phyloP scores from a whole-genome alignment of 2,329 filamentous ascomycete species.

The Talaromyces atroroseus region DNA sequence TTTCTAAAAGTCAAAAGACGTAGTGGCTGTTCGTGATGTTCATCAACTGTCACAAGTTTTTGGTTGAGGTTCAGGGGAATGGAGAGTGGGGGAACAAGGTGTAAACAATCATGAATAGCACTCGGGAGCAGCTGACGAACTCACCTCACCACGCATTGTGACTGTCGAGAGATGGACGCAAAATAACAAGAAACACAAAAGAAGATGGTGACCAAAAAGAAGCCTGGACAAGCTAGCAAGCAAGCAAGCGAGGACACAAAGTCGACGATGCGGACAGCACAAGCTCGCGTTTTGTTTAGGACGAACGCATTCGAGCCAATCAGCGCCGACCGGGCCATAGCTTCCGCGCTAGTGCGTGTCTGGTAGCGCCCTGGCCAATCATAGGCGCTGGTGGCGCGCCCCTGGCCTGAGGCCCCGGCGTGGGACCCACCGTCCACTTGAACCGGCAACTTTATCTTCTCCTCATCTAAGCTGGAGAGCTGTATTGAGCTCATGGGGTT shows the following conservation, averaged over 20 bases:
- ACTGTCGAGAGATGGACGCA: neutral
- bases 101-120: conserved; percentile 13
- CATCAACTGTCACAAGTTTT: neutral
- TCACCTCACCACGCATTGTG: conserved; percentile 16
- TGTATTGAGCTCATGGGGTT: too few relatives aligned
- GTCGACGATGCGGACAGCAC: neutral
- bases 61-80: conserved; percentile 11
- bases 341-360: neutral
- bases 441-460: too few relatives aligned
- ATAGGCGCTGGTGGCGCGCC: neutral
- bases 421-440: neutral
- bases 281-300: too few relatives aligned
- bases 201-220: neutral
- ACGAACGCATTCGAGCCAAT: neutral
- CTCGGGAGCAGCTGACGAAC: neutral
- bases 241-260: neutral
- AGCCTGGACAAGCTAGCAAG: neutral
- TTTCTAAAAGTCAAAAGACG: neutral
- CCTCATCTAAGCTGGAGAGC: too few relatives aligned
- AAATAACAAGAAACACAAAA: neutral
- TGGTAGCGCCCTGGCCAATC: neutral
- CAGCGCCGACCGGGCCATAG: neutral
- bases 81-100: conserved; percentile 3
- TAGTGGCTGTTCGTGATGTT: neutral
- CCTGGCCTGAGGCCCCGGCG: conserved; percentile 3